Conservation (phyloP, 2,329 filamentous ascomycete genomes). For the Colletotrichum limetticola region DNA sequence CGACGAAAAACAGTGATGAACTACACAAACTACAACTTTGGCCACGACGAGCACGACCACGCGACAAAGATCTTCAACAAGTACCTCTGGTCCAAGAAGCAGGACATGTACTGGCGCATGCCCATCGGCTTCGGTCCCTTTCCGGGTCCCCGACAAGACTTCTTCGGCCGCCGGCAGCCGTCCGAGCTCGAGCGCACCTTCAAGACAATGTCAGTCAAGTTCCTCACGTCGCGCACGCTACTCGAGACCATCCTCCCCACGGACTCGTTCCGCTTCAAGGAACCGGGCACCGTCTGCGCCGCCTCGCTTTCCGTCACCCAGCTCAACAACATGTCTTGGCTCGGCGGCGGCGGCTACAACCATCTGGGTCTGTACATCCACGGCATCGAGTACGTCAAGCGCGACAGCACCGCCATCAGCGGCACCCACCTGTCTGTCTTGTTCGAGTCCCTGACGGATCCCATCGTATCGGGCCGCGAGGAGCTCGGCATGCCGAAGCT, state of each 20-base stretch:
- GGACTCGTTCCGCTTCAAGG: slow-evolving; percentile 51
- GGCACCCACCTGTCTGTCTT: slow-evolving; percentile 68
- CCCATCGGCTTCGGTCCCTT: slow-evolving; percentile 58
- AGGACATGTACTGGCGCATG: slow-evolving; percentile 53
- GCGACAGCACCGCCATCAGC: slow-evolving; percentile 56
- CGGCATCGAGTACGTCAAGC: slow-evolving; percentile 65
- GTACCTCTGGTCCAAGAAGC: slow-evolving; percentile 55
- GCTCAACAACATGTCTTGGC: slow-evolving; percentile 66
- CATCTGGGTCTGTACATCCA: slow-evolving; percentile 71
- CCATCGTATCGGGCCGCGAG: slow-evolving; percentile 68
- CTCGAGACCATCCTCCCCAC: slow-evolving; percentile 60
- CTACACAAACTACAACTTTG: slow-evolving; percentile 63
- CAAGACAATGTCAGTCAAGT: slow-evolving; percentile 57
- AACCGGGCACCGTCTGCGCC: slow-evolving; percentile 54
- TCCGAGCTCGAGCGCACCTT: slow-evolving; percentile 47
- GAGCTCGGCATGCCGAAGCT: slow-evolving; percentile 72
- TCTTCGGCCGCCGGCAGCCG: slow-evolving; percentile 23
- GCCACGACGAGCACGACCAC: slow-evolving; percentile 68
- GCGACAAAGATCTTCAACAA: slow-evolving; percentile 60
- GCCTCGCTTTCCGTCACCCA: slow-evolving; percentile 55
- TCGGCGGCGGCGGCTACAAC: slow-evolving; percentile 68
- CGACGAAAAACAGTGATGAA: slow-evolving; percentile 43
- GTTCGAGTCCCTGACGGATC: slow-evolving; percentile 68
- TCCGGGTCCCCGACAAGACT: slow-evolving; percentile 46
- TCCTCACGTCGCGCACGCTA: slow-evolving; percentile 60